phyloP scores from a whole-genome alignment of 83 land plant genomes.

The Larix sibirica region DNA sequence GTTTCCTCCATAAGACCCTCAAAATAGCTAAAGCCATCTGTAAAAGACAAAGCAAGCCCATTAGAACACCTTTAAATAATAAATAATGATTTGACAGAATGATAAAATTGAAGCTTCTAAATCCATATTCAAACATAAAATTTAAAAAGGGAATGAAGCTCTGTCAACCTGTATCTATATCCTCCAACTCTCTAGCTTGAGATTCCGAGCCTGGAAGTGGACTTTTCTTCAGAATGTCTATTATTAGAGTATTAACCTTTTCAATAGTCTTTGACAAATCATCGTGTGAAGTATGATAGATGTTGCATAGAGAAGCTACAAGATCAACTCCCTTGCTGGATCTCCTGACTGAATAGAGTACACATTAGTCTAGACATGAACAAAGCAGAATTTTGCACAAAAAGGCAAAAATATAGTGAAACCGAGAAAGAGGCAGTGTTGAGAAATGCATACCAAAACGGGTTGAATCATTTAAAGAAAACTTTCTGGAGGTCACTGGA shows the following conservation, averaged over 20 bases:
- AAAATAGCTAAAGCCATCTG: neutral
- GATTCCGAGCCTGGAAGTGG: too few species aligned
- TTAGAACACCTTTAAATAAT: neutral
- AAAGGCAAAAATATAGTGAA: neutral
- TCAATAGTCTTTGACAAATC: too few species aligned
- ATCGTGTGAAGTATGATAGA: too few species aligned
- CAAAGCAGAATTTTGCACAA: neutral
- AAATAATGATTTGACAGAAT: too few species aligned
- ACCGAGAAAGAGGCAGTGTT: neutral
- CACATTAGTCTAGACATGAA: neutral
- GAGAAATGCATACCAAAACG: constrained; percentile 50
- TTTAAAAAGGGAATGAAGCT: neutral
- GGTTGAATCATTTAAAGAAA: constrained; percentile 39
- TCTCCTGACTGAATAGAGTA: constrained; percentile 19
- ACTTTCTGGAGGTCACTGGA: constrained; percentile 66
- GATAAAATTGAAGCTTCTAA: too few species aligned
- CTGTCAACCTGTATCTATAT: constrained; percentile 29
- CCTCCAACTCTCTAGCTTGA: too few species aligned
- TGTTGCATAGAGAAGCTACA: too few species aligned
- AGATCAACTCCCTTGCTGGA: too few species aligned
- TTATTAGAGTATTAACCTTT: too few species aligned
- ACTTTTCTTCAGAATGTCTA: too few species aligned
- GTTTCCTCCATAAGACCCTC: too few species aligned
- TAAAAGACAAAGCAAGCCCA: neutral
- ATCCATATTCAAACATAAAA: too few species aligned